Evolutionary conservation across 345 rosid genomes (phyloP).

Genomic region (Lepidium africanum): DNA sequence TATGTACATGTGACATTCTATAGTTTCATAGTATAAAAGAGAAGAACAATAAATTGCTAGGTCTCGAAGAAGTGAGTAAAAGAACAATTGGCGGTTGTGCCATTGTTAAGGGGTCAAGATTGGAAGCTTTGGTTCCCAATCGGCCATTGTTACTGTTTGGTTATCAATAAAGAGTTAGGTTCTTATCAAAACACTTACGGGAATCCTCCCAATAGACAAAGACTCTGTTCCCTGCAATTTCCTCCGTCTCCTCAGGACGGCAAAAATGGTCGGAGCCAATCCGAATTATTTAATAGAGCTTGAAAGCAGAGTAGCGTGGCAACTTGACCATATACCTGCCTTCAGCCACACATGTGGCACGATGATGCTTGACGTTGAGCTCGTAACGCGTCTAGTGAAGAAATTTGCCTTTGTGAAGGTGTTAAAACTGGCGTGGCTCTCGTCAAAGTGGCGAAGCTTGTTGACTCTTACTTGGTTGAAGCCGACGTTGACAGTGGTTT

Average conservation of each 20-base stretch:
- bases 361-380: constrained; percentile 66
- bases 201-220: constrained; percentile 78
- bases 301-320: constrained; percentile 73
- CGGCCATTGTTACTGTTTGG: no score
- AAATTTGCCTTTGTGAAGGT: constrained; percentile 40
- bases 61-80: no score
- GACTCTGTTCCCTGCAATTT: constrained; percentile 77
- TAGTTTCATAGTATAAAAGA: no score
- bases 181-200: constrained; percentile 42
- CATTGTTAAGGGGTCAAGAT: no score
- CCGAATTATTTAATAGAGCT: constrained; percentile 51
- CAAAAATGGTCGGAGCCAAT: constrained; percentile 74
- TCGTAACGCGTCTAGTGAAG: constrained; percentile 61
- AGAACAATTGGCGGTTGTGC: no score
- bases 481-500: constrained; percentile 59
- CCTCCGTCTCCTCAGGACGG: constrained; percentile 76
- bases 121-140: no score
- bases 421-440: constrained; percentile 44
- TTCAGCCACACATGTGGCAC: constrained; percentile 71
- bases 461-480: constrained; percentile 73
- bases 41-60: no score
- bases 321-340: constrained; percentile 79
- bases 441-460: constrained; percentile 74
- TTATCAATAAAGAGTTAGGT: no score
- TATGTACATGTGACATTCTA: no score